These are phyloP conservation scores for Hygrophorus russula DNA, from an alignment of 768 basidiomycete genomes.

Conservation along the genomic window DNA sequence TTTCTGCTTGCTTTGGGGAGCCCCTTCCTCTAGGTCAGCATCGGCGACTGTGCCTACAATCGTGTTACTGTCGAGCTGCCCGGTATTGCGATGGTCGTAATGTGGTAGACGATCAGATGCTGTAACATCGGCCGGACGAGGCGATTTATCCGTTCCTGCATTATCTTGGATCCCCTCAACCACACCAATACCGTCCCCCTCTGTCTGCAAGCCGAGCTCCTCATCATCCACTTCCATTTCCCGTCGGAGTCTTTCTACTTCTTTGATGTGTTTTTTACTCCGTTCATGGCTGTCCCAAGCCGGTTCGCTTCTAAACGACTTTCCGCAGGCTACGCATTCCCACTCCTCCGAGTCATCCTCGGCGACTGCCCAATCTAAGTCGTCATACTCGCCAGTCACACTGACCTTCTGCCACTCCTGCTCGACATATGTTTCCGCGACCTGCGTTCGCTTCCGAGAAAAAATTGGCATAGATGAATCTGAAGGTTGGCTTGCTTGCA, in stretches of 20 bases:
- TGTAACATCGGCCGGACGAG: not conserved
- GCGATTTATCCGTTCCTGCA: not conserved
- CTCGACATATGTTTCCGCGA: slow-evolving; percentile 48
- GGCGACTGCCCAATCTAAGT: slow-evolving; percentile 65
- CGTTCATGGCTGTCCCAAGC: slow-evolving; percentile 96
- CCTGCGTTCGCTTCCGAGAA: slow-evolving; percentile 17
- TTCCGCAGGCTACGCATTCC: slow-evolving; percentile 94
- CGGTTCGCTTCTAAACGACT: slow-evolving; percentile 82
- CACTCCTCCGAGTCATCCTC: slow-evolving; percentile 72
- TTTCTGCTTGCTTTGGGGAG: slow-evolving; percentile 3
- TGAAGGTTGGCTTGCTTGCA: slow-evolving; percentile 23
- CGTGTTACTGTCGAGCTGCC: not conserved
- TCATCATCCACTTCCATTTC: slow-evolving; percentile 73
- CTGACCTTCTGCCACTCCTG: slow-evolving; percentile 85
- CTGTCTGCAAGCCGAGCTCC: slow-evolving; percentile 38
- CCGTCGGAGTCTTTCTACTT: slow-evolving; percentile 65
- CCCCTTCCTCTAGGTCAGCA: not conserved
- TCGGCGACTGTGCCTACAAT: not conserved
- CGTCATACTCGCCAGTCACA: slow-evolving; percentile 21
- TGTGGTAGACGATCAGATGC: too few relatives aligned
- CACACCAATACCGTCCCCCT: slow-evolving; percentile 2
- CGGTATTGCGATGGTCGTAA: not conserved
- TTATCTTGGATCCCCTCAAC: not conserved
- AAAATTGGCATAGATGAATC: slow-evolving; percentile 20
- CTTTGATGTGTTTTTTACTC: slow-evolving; percentile 87